Evolutionary conservation across 805 yeast genomes (phyloP).

Genomic region (Saccharomycopsis oosterbeekiorum): DNA sequence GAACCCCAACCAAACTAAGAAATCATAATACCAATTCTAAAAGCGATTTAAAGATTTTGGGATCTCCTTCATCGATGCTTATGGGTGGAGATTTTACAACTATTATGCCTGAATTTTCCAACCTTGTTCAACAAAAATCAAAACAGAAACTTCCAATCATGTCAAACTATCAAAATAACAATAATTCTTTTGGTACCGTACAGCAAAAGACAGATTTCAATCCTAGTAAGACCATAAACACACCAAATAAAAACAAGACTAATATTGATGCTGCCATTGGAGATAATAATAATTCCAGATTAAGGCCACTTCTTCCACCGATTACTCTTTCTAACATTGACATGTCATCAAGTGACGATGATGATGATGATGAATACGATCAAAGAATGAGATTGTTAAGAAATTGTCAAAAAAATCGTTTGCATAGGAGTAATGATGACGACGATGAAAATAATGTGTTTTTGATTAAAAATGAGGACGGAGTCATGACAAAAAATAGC

Average conservation of each 20-base stretch:
- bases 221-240: background rate
- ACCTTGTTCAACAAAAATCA: background rate
- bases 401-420: background rate
- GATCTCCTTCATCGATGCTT: background rate
- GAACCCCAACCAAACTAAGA: background rate
- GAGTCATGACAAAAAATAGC: background rate
- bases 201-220: background rate
- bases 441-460: background rate
- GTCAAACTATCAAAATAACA: no score
- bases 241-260: background rate
- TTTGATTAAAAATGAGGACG: background rate
- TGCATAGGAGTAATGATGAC: background rate
- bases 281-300: background rate
- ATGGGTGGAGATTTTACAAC: background rate
- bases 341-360: conserved; percentile 8
- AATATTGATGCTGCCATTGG: background rate
- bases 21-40: background rate
- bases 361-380: conserved; percentile 4
- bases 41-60: background rate
- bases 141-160: background rate
- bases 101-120: background rate
- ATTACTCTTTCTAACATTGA: conserved; percentile 11
- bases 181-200: background rate
- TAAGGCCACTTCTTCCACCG: conserved; percentile 15
- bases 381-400: background rate